Evolutionary conservation across 805 yeast species (phyloP).

Genomic region (Wickerhamomyces sydowiorum): DNA sequence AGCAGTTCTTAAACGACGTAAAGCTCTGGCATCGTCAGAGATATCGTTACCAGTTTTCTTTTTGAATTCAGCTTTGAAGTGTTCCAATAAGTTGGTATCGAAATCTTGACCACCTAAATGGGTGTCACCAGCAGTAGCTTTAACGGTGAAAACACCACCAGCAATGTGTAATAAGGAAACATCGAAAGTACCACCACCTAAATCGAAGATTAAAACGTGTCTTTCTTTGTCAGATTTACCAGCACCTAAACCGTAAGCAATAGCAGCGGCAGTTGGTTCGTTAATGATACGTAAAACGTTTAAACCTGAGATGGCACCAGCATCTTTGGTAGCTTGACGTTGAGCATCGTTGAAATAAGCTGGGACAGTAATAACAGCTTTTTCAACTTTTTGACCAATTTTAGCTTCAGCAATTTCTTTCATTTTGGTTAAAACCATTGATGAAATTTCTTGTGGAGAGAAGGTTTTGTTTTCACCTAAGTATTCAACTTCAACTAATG

Average conservation of each 20-base stretch:
- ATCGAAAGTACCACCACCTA: conserved; percentile 99
- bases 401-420: conserved; percentile 75
- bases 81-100: conserved; percentile 91
- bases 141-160: conserved; percentile 95
- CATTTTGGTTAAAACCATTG: conserved; percentile 79
- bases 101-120: conserved; percentile 99
- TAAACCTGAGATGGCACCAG: conserved; percentile 76
- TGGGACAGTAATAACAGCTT: conserved; percentile 76
- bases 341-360: conserved; percentile 78
- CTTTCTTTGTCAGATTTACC: conserved; percentile 76
- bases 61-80: conserved; percentile 91
- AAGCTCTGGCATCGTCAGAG: conserved; percentile 87
- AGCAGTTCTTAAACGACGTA: conserved; percentile 97
- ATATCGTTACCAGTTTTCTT: conserved; percentile 92
- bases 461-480: conserved; percentile 63
- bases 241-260: conserved; percentile 97
- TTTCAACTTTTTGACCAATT: conserved; percentile 65
- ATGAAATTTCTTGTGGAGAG: conserved; percentile 71
- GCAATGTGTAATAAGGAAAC: conserved; percentile 89
- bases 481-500: conserved; percentile 66
- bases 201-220: conserved; percentile 88
- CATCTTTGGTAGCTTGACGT: conserved; percentile 80
- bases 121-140: conserved; percentile 99
- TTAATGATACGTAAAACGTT: conserved; percentile 72
- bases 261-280: conserved; percentile 95